A percentile compares a stretch with the other conserved stretches of the same genome.
These are phyloP conservation scores for Conticribra weissflogii DNA, from an alignment of 108 stramenopile species.

Conservation along the genomic window DNA sequence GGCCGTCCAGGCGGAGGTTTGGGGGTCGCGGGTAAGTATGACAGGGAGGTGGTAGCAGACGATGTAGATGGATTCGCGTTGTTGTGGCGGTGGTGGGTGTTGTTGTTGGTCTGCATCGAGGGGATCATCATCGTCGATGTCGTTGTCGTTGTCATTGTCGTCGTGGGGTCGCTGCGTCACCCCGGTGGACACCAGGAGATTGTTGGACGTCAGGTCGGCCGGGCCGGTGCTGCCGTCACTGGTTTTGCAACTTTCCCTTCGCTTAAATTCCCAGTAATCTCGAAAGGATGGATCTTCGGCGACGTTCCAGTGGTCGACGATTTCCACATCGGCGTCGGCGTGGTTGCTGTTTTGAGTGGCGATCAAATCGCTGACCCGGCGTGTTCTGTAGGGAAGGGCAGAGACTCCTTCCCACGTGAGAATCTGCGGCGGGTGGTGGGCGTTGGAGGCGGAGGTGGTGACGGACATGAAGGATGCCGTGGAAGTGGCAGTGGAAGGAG, in stretches of 20 bases:
- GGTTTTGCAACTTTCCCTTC: no score
- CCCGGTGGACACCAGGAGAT: no score
- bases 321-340: no score
- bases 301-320: constrained; percentile 77
- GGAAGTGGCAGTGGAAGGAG: constrained; percentile 6
- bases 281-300: constrained; percentile 69
- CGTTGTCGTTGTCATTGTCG: constrained; percentile 2
- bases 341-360: no score
- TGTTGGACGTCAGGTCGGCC: no score
- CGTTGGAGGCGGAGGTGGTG: background rate
- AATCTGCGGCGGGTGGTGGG: background rate
- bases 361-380: constrained; percentile 51
- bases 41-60: constrained; percentile 98
- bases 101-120: constrained; percentile 15
- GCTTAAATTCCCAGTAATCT: constrained; percentile 47
- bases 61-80: constrained; percentile 73
- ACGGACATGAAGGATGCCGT: constrained; percentile 29
- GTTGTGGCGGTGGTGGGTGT: background rate
- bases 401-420: constrained; percentile 39
- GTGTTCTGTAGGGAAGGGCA: constrained; percentile 61
- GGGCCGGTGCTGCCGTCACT: no score
- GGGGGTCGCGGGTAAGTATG: constrained; percentile 65
- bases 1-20: constrained; percentile 73
- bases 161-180: no score
- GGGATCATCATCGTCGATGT: constrained; percentile 48